phyloP scores from a whole-genome alignment of 2,329 filamentous ascomycete species.

The Ampelomyces quisqualis region DNA sequence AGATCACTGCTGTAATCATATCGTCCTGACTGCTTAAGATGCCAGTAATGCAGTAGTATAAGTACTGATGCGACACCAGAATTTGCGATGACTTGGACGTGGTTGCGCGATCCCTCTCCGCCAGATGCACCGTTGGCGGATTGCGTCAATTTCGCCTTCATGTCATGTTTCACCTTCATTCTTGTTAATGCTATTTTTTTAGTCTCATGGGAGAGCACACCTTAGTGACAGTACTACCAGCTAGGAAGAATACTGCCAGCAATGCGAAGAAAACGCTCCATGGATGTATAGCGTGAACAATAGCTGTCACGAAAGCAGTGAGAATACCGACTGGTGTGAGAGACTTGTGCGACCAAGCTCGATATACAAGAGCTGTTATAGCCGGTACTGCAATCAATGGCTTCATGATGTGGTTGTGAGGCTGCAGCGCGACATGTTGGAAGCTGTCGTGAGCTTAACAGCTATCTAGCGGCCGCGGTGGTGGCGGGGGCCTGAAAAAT shows the following conservation, averaged over 20 bases:
- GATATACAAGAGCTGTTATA: constrained; percentile 42
- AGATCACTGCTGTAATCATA: constrained; percentile 22
- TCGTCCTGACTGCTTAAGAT: constrained; percentile 44
- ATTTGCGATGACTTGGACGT: constrained; percentile 89
- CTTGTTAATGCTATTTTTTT: constrained; percentile 1
- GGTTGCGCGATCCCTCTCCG: constrained; percentile 79
- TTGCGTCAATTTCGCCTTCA: constrained; percentile 80
- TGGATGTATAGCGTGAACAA: constrained; percentile 84
- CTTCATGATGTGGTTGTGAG: constrained; percentile 27
- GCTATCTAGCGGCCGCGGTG: too few relatives aligned
- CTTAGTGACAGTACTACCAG: constrained; percentile 81
- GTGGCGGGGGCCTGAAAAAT: too few relatives aligned
- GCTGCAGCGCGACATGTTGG: constrained; percentile 9
- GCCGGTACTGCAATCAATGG: constrained; percentile 35
- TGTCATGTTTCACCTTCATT: constrained; percentile 74
- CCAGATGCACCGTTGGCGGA: constrained; percentile 70
- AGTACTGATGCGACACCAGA: constrained; percentile 73
- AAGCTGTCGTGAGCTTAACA: constrained; percentile 15
- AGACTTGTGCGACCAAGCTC: constrained; percentile 53
- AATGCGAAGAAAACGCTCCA: constrained; percentile 90
- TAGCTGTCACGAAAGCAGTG: constrained; percentile 70
- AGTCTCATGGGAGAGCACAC: constrained; percentile 45
- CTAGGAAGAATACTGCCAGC: constrained; percentile 80
- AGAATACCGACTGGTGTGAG: constrained; percentile 76
- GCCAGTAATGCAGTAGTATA: constrained; percentile 54